These are phyloP conservation scores for Mycena belliarum DNA, from an alignment of 768 basidiomycete genomes.

Conservation along the genomic window DNA sequence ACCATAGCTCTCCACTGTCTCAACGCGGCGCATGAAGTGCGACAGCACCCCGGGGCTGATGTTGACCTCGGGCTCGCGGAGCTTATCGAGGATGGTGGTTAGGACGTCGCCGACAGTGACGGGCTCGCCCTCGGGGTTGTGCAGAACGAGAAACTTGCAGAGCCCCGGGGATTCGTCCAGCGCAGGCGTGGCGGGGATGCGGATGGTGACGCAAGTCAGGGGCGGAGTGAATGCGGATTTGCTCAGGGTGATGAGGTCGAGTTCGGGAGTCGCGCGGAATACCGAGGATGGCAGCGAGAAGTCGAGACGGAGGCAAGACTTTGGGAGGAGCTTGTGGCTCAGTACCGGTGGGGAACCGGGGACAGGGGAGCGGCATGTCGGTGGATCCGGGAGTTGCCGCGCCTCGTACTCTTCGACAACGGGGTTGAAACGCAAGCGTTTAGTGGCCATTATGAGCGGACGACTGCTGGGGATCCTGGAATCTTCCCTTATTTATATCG, in stretches of 20 bases:
- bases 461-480: neutral
- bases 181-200: neutral
- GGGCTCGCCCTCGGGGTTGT: neutral
- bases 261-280: neutral
- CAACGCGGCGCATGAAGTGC: neutral
- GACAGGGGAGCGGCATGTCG: no score
- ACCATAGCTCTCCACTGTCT: neutral
- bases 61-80: neutral
- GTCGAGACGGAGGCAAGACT: neutral
- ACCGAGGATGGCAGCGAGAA: conserved; percentile 6
- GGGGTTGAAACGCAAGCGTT: neutral
- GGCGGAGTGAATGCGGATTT: conserved; percentile 1
- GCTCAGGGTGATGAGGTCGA: neutral
- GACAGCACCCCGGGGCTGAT: neutral
- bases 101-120: conserved; percentile 12
- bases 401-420: neutral
- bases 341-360: neutral
- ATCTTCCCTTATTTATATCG: no score
- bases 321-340: neutral
- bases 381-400: neutral
- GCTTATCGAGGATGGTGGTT: neutral
- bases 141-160: neutral
- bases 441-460: neutral
- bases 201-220: neutral
- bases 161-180: neutral